These are phyloP conservation scores for Colletotrichum trifolii DNA, from an alignment of 2,329 filamentous ascomycete genomes.

Conservation along the genomic window DNA sequence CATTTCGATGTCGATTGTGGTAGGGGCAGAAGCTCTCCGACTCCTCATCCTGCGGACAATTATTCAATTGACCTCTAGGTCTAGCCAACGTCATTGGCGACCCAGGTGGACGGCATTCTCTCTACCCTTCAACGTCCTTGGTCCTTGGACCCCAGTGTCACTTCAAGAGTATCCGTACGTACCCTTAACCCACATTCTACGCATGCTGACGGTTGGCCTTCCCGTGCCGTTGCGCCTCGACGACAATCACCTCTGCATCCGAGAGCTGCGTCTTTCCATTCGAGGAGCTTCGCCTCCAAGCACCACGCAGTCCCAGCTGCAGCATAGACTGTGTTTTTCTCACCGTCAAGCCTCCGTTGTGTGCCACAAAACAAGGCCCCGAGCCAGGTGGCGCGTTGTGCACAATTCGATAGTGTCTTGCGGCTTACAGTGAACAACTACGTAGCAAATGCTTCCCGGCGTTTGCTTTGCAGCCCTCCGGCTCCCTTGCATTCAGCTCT, in stretches of 20 bases:
- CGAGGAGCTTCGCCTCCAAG: neutral
- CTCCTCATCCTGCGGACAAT: conserved; percentile 1
- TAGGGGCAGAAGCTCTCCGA: too few relatives aligned
- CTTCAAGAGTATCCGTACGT: too few relatives aligned
- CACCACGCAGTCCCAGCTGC: neutral
- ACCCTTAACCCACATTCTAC: neutral
- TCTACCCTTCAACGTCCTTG: neutral
- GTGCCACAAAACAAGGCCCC: neutral
- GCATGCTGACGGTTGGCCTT: conserved; percentile 8
- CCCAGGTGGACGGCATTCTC: too few relatives aligned
- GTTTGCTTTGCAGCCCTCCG: neutral
- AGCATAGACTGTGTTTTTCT: neutral
- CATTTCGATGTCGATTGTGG: too few relatives aligned
- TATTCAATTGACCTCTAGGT: neutral
- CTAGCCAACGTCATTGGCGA: too few relatives aligned
- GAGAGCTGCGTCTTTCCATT: conserved; percentile 1
- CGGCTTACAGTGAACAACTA: neutral
- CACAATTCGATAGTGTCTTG: conserved; percentile 16
- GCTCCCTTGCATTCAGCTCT: conserved; percentile 22
- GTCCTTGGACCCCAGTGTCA: rapidly evolving
- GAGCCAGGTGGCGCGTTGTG: conserved; percentile 2
- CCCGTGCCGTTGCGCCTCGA: conserved; percentile 22
- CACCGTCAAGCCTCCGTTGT: neutral
- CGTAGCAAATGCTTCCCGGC: neutral
- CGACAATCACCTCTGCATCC: conserved; percentile 22